These are phyloP conservation scores for Fusarium oligoseptatum DNA, from an alignment of 2,329 filamentous ascomycete genomes.

Conservation along the genomic window DNA sequence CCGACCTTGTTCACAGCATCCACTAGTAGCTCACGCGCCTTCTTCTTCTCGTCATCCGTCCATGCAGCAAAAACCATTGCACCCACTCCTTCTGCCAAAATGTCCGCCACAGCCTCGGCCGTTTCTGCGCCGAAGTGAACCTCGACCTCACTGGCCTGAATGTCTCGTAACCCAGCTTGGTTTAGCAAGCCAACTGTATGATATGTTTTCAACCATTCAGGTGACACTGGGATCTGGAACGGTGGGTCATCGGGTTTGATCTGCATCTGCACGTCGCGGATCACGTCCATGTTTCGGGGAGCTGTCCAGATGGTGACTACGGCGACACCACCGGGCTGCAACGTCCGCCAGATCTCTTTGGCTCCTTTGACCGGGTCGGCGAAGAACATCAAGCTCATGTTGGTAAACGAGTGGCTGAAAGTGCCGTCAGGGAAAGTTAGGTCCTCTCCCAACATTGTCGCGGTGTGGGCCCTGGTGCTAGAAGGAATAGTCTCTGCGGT, in stretches of 20 bases:
- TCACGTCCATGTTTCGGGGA: neutral
- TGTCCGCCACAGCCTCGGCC: neutral
- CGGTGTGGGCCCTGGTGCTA: neutral
- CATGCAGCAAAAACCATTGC: neutral
- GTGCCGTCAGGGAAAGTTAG: neutral
- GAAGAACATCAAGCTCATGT: neutral
- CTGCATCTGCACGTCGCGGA: neutral
- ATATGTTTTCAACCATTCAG: neutral
- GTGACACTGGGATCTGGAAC: neutral
- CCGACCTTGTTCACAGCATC: neutral
- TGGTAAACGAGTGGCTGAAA: neutral
- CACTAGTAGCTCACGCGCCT: neutral
- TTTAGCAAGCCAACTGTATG: neutral
- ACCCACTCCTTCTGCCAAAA: neutral
- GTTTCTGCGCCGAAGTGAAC: neutral
- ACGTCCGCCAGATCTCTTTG: neutral
- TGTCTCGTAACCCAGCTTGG: neutral
- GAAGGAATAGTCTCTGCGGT: neutral
- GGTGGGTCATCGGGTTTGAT: neutral
- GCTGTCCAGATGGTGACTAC: neutral
- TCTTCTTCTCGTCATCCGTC: neutral
- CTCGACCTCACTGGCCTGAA: neutral
- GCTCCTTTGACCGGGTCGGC: neutral
- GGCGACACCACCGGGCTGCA: neutral
- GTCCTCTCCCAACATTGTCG: neutral